phyloP scores from a whole-genome alignment of 768 basidiomycete genomes.

The Leccinum uliginosum region DNA sequence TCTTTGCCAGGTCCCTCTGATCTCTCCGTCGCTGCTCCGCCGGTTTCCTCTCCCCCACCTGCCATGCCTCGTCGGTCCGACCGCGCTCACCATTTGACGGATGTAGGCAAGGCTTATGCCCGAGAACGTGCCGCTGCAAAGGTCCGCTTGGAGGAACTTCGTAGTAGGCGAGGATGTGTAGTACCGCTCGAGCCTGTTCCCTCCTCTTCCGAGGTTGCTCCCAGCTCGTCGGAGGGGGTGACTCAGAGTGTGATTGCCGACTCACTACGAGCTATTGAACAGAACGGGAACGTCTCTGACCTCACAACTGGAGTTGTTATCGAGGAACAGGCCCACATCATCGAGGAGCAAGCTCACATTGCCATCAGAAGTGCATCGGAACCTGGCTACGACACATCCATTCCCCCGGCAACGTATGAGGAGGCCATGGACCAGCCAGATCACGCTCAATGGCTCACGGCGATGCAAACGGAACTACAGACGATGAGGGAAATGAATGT shows the following conservation, averaged over 20 bases:
- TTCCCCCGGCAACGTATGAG: background rate
- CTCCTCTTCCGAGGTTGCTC: background rate
- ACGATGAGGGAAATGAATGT: background rate
- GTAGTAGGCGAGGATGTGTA: background rate
- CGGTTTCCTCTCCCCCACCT: no score
- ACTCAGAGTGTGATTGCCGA: background rate
- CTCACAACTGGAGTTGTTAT: background rate
- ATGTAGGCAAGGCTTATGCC: no score
- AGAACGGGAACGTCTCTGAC: background rate
- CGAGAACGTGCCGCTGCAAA: no score
- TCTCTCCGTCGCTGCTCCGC: no score
- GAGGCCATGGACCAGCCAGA: background rate
- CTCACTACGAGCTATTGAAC: background rate
- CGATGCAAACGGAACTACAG: background rate
- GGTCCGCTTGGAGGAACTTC: no score
- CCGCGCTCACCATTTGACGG: no score
- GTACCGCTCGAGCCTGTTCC: background rate
- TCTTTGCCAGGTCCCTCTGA: no score
- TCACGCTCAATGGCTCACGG: background rate
- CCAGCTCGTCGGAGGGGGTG: background rate
- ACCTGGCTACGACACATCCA: background rate
- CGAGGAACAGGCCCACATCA: background rate
- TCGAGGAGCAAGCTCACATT: no score
- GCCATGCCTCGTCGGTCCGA: no score
- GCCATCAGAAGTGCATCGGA: no score